Evolutionary conservation across 1,284 basidiomycete genomes (phyloP), one percentile per base, ranked within the genome.

Genomic region (Heliocybe sulcata): DNA sequence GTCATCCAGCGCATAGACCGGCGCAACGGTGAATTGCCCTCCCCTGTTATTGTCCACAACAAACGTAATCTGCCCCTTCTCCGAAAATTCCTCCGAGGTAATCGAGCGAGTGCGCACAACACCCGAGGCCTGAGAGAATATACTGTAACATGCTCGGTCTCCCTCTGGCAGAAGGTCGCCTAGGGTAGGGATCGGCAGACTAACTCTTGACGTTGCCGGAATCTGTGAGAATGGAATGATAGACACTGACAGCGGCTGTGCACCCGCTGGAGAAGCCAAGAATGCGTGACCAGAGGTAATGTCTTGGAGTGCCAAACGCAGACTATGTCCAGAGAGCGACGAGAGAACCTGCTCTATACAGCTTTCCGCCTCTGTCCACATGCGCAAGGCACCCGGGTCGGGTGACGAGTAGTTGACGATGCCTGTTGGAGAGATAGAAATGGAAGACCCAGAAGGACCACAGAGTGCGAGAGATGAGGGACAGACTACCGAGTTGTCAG

Each of bases 1-100:
- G 35, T 48, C 51, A n/a, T 51, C 45, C 45, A 69, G 55, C 53
- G 61, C 52, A 55, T 70, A 62, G 19, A 67, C 60, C 10, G 68
- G 65, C 55, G 65, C 65, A 8, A 73, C 56, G 31, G 67, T 33
- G 47, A 72, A 67, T 25, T 63, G 61, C 23, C 66, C 67, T 22
- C 70, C 67, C 4, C 53, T 51, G 38, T n/a, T 6, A 6, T 42
- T 42, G 38, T 42, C 38, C 16, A 42, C 38, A 16, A 42, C 16
- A 42, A 42, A 42, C 38, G 38, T 42, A 42, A 42, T 42, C 38
- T n/a, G 4, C 38, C 8, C 38, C n/a, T 42, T 42, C 38, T 42
- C 38, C 4, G 38, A 42, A 6, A 20, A n/a, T 42, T 42, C 38
- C 38, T 42, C 38, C 16, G 38, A 42, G 38, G 38, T n/a, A 42